Evolutionary conservation across 2,329 filamentous ascomycete species (phyloP).

Genomic region (Exophiala dermatitidis): DNA sequence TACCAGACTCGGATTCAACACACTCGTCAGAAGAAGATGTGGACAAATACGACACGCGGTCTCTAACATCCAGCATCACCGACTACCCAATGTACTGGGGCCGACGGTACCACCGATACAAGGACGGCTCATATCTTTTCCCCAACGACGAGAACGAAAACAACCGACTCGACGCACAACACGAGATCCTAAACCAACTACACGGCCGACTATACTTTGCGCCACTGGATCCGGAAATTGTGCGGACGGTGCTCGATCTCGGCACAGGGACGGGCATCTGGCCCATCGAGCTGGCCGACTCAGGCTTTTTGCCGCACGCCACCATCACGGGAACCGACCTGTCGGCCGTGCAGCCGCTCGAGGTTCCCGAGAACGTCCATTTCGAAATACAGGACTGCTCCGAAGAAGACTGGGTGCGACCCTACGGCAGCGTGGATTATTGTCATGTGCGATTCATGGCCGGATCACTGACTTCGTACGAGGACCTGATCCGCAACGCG

Average conservation of each 20-base stretch:
- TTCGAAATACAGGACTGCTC: slow-evolving; percentile 66
- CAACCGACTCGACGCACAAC: slow-evolving; percentile 49
- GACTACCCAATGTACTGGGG: slow-evolving; percentile 40
- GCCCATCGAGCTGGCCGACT: slow-evolving; percentile 58
- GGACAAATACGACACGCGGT: slow-evolving; percentile 33
- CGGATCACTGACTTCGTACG: slow-evolving; percentile 53
- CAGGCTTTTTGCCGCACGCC: slow-evolving; percentile 49
- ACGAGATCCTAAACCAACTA: slow-evolving; percentile 48
- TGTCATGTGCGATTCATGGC: slow-evolving; percentile 54
- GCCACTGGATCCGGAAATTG: slow-evolving; percentile 37
- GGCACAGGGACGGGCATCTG: slow-evolving; percentile 59
- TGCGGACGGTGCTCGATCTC: slow-evolving; percentile 48
- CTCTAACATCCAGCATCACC: slow-evolving; percentile 38
- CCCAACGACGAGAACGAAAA: slow-evolving; percentile 51
- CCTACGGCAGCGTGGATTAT: slow-evolving; percentile 47
- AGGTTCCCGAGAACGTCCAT: slow-evolving; percentile 64
- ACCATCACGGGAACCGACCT: slow-evolving; percentile 58
- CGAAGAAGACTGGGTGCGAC: slow-evolving; percentile 54
- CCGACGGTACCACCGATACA: slow-evolving; percentile 40
- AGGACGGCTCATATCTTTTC: slow-evolving; percentile 41
- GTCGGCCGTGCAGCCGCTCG: slow-evolving; percentile 58
- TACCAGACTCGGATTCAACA: slow-evolving; percentile 17
- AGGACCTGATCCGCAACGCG: slow-evolving; percentile 46
- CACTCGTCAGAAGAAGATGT: slow-evolving; percentile 14
- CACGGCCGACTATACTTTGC: slow-evolving; percentile 42